phyloP scores from a whole-genome alignment of 108 stramenopile species.

The Cyclotella atomus region DNA sequence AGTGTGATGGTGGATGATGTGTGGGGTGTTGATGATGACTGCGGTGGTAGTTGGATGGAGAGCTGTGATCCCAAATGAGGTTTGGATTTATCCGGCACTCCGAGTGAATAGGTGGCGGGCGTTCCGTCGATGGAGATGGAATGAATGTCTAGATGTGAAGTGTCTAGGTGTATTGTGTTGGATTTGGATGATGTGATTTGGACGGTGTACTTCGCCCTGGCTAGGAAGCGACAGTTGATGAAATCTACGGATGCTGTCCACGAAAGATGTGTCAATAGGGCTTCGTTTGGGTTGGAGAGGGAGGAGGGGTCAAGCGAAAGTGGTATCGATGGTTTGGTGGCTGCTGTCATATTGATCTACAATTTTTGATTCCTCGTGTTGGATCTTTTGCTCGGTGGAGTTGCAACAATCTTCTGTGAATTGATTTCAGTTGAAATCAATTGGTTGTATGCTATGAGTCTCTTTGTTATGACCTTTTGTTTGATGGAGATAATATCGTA shows the following conservation, averaged over 20 bases:
- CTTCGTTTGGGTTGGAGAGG: conserved; percentile 66
- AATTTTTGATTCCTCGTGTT: too few relatives aligned
- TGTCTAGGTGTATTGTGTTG: conserved; percentile 59
- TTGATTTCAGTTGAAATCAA: too few relatives aligned
- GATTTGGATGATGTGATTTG: conserved; percentile 11
- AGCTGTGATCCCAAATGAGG: conserved; percentile 62
- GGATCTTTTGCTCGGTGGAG: too few relatives aligned
- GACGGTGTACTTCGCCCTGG: conserved; percentile 71
- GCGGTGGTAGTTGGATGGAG: conserved; percentile 45
- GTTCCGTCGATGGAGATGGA: conserved; percentile 48
- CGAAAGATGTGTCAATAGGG: conserved; percentile 63
- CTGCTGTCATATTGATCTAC: too few relatives aligned
- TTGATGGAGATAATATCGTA: too few relatives aligned
- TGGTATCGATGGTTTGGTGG: background rate
- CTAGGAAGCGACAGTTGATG: conserved; percentile 47
- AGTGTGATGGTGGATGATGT: conserved; percentile 34
- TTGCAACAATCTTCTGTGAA: too few relatives aligned
- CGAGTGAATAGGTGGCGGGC: conserved; percentile 46
- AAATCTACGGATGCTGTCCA: conserved; percentile 76
- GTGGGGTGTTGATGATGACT: background rate
- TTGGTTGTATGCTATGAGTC: too few relatives aligned
- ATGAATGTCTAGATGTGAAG: conserved; percentile 63
- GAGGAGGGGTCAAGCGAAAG: conserved; percentile 51
- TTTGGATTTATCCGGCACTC: conserved; percentile 42
- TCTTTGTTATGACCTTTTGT: too few relatives aligned